A percentile compares a stretch with the other conserved stretches of the same genome.
These are phyloP conservation scores for Candida maris DNA, from an alignment of 805 yeast genomes.

Conservation along the genomic window DNA sequence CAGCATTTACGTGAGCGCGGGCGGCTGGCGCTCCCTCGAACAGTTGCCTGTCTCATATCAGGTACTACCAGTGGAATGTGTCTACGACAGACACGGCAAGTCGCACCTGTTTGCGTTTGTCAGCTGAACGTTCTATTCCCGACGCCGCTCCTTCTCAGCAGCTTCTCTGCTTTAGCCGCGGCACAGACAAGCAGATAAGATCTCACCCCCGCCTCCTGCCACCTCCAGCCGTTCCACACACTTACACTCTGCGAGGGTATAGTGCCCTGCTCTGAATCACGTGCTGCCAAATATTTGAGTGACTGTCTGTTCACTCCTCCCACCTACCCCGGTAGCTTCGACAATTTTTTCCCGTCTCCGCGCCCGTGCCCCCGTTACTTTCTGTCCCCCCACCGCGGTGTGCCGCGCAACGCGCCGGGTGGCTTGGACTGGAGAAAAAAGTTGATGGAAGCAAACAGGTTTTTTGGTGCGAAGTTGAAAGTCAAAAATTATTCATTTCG, in stretches of 20 bases:
- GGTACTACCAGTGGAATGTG: conserved; percentile 19
- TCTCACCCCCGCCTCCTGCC: neutral
- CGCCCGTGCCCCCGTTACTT: too few species aligned
- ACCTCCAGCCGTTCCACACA: too few species aligned
- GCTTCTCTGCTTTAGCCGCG: neutral
- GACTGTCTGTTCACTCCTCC: conserved; percentile 4
- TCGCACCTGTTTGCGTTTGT: conserved; percentile 13
- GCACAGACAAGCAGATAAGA: conserved; percentile 1
- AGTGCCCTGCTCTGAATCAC: conserved; percentile 5
- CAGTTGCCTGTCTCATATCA: conserved; percentile 19
- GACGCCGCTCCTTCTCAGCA: too few species aligned
- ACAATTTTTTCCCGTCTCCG: neutral
- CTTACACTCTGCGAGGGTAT: too few species aligned
- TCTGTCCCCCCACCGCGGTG: too few species aligned
- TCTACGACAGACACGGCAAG: conserved; percentile 8
- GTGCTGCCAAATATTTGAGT: conserved; percentile 3
- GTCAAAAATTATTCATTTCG: too few species aligned
- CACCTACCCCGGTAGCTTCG: conserved; percentile 6
- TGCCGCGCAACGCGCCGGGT: conserved; percentile 1
- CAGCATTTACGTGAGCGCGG: conserved; percentile 19
- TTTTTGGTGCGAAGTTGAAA: too few species aligned
- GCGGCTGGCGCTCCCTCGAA: conserved; percentile 1
- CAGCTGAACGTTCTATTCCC: conserved; percentile 1
- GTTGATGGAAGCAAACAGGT: conserved; percentile 1
- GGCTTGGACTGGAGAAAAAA: neutral